A percentile compares a stretch with the other conserved stretches of the same genome.
Evolutionary conservation across 164 flowering plant genomes (phyloP).

Genomic region (Magnolia kwangsiensis): DNA sequence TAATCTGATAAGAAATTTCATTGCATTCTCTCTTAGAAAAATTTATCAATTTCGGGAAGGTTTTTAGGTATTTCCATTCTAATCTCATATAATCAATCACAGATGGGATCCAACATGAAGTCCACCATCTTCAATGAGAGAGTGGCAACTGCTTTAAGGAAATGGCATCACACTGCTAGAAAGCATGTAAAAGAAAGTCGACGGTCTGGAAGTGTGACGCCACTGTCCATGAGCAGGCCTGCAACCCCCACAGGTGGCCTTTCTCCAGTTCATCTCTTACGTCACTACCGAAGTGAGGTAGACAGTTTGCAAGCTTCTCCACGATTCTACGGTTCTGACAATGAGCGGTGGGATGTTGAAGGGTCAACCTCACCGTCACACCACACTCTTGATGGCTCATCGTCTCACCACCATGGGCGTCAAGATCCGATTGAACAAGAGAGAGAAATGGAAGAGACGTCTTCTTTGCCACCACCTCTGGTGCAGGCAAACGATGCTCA

Average conservation of each 20-base stretch:
- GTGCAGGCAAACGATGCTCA: conserved; percentile 10
- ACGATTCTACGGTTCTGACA: conserved; percentile 22
- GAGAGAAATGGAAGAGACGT: conserved; percentile 13
- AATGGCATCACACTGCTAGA: conserved; percentile 69
- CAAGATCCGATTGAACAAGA: conserved; percentile 8
- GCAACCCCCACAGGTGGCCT: conserved; percentile 40
- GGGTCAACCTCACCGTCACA: conserved; percentile 34
- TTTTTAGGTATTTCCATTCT: neutral
- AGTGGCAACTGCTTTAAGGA: conserved; percentile 50
- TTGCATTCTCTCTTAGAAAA: neutral
- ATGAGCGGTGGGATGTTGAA: conserved; percentile 36
- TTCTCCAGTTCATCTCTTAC: conserved; percentile 60
- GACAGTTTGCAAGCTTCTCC: conserved; percentile 52
- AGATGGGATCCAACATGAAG: conserved; percentile 89
- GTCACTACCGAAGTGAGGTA: conserved; percentile 27
- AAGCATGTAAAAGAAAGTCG: conserved; percentile 48
- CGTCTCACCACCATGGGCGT: conserved; percentile 17
- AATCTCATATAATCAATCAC: conserved; percentile 7
- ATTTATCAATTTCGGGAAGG: neutral
- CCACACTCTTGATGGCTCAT: conserved; percentile 26
- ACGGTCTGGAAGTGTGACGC: conserved; percentile 28
- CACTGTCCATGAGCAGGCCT: conserved; percentile 46
- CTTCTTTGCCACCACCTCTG: conserved; percentile 8
- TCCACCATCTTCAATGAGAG: conserved; percentile 72
- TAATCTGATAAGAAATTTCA: neutral